Conservation (phyloP, 768 basidiomycete species). For the Mycena rebaudengoi region DNA sequence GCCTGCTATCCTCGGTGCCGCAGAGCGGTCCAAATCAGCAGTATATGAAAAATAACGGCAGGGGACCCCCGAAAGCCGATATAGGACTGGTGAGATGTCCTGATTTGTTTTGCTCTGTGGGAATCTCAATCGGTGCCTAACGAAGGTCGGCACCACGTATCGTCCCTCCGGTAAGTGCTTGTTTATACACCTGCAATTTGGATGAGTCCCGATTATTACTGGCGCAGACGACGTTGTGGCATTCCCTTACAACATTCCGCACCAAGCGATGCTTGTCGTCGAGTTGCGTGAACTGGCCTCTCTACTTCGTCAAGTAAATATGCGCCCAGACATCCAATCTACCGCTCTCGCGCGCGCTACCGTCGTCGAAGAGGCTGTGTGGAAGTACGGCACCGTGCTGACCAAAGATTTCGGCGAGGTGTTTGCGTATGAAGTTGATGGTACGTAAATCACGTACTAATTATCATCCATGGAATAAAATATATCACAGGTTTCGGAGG, state of each 20-base stretch:
- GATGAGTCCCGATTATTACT: not conserved
- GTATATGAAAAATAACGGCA: constrained; percentile 26
- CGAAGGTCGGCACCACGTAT: constrained; percentile 23
- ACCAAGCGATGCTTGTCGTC: constrained; percentile 27
- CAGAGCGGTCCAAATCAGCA: constrained; percentile 28
- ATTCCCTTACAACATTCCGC: constrained; percentile 27
- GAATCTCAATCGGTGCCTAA: not conserved
- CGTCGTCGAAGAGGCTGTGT: constrained; percentile 16
- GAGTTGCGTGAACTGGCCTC: constrained; percentile 23
- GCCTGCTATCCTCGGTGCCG: too few species aligned
- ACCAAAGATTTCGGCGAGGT: constrained; percentile 28
- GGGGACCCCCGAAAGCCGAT: constrained; percentile 24
- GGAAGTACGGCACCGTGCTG: constrained; percentile 23
- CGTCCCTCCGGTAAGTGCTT: constrained; percentile 16
- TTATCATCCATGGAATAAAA: not conserved
- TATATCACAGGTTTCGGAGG: constrained; percentile 12
- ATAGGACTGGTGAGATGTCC: constrained; percentile 11
- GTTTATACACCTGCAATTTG: not conserved
- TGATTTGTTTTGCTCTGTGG: not conserved
- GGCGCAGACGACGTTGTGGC: constrained; percentile 21
- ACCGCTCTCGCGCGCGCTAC: constrained; percentile 9
- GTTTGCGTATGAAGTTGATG: constrained; percentile 28
- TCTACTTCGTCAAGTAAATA: not conserved
- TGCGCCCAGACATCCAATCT: constrained; percentile 3
- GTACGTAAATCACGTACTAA: not conserved